These are phyloP conservation scores for Macrolepiota albuminosa DNA, from an alignment of 768 basidiomycete genomes.

Conservation along the genomic window DNA sequence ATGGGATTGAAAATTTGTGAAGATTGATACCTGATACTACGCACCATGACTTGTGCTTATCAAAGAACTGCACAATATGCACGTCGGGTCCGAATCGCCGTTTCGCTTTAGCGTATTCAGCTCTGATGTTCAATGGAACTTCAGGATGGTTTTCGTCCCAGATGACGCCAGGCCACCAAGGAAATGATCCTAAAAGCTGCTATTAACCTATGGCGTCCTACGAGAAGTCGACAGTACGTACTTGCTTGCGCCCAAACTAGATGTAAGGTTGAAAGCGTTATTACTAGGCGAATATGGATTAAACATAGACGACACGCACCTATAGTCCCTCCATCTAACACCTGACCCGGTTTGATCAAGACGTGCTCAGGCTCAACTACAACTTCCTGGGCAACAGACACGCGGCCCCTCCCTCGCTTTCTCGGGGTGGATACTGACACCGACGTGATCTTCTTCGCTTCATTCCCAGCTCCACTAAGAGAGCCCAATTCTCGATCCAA, in stretches of 20 bases:
- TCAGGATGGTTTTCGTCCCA: conserved; percentile 53
- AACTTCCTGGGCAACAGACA: neutral
- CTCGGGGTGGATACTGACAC: neutral
- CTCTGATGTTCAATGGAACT: conserved; percentile 44
- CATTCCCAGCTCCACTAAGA: conserved; percentile 34
- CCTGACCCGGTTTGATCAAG: conserved; percentile 28
- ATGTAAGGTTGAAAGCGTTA: conserved; percentile 2
- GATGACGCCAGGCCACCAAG: conserved; percentile 87
- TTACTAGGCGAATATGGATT: neutral
- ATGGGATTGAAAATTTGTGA: neutral
- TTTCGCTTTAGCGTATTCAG: conserved; percentile 24
- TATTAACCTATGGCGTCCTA: neutral
- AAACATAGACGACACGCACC: conserved; percentile 39
- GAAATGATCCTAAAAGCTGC: conserved; percentile 52
- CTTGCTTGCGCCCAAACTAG: conserved; percentile 84
- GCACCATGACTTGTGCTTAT: conserved; percentile 61
- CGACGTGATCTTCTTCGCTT: neutral
- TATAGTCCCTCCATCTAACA: conserved; percentile 54
- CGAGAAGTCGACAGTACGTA: conserved; percentile 26
- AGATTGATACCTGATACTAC: conserved; percentile 11
- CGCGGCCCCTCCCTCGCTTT: neutral
- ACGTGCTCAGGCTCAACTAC: conserved; percentile 24
- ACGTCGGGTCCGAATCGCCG: conserved; percentile 36
- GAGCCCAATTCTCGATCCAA: conserved; percentile 35
- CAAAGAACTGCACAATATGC: conserved; percentile 79